Evolutionary conservation across 139 green algal species (phyloP).

Genomic region (Pleodorina starrii): DNA sequence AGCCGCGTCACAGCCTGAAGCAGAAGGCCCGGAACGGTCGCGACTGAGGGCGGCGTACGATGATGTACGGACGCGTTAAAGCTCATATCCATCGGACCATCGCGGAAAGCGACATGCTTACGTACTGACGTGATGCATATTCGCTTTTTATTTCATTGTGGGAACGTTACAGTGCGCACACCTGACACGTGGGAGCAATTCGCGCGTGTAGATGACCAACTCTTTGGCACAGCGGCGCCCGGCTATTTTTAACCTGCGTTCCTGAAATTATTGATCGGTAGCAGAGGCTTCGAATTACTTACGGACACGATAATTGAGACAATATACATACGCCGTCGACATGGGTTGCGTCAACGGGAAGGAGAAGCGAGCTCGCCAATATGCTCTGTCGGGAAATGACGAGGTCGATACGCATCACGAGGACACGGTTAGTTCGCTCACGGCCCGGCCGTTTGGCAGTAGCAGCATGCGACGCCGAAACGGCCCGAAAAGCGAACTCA

Average conservation of each 20-base stretch:
- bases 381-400: not conserved
- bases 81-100: too few species aligned
- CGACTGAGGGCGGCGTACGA: not conserved
- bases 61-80: too few species aligned
- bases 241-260: too few species aligned
- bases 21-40: not conserved
- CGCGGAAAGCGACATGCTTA: too few species aligned
- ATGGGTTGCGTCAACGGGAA: constrained; percentile 31
- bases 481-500: not conserved
- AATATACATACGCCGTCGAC: not conserved
- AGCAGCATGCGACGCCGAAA: not conserved
- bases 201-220: too few species aligned
- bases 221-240: too few species aligned
- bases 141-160: too few species aligned
- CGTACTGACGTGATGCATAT: too few species aligned
- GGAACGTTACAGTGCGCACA: too few species aligned
- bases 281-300: too few species aligned
- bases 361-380: not conserved
- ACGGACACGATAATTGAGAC: not conserved
- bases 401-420: not conserved
- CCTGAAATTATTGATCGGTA: too few species aligned
- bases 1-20: not conserved
- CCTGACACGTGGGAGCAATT: too few species aligned
- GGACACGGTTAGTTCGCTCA: not conserved
- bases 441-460: not conserved